Evolutionary conservation across 108 stramenopile species (phyloP).

Genomic region (Mediolabrus comicus): DNA sequence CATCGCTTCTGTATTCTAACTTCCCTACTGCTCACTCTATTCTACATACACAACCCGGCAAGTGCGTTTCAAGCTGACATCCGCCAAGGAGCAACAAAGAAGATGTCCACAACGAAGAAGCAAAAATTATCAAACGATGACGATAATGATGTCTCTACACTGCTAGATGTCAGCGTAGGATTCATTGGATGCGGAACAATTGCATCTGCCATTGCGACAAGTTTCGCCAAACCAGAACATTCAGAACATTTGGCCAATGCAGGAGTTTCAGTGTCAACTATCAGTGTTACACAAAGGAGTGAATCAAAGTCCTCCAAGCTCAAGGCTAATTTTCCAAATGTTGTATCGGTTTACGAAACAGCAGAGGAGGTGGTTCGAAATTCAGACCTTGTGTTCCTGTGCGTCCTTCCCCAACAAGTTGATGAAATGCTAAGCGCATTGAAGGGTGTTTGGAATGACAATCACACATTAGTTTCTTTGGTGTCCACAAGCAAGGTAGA

Average conservation of each 20-base stretch:
- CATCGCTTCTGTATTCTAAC: neutral
- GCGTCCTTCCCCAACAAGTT: slow-evolving; percentile 68
- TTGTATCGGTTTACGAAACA: slow-evolving; percentile 60
- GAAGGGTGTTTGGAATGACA: slow-evolving; percentile 25
- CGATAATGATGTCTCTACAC: neutral
- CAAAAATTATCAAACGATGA: neutral
- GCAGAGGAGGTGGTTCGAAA: slow-evolving; percentile 68
- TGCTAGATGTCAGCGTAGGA: slow-evolving; percentile 42
- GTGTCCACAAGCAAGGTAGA: slow-evolving; percentile 50
- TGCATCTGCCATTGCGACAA: slow-evolving; percentile 71
- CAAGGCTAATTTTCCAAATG: slow-evolving; percentile 32
- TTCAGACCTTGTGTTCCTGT: slow-evolving; percentile 73
- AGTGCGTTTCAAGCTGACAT: neutral
- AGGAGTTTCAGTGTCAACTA: slow-evolving; percentile 25
- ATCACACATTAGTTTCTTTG: slow-evolving; percentile 74
- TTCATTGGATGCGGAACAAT: slow-evolving; percentile 87
- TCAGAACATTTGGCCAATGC: slow-evolving; percentile 6
- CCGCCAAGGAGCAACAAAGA: neutral
- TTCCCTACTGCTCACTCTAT: neutral
- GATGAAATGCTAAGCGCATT: slow-evolving; percentile 51
- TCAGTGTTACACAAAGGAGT: slow-evolving; percentile 64
- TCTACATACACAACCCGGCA: neutral
- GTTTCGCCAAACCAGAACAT: slow-evolving; percentile 33
- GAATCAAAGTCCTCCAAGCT: slow-evolving; percentile 52
- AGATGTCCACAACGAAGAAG: neutral